A percentile compares a stretch with the other conserved stretches of the same genome.
Evolutionary conservation across 1,284 basidiomycete genomes (phyloP).

Genomic region (Blastosporella zonata): DNA sequence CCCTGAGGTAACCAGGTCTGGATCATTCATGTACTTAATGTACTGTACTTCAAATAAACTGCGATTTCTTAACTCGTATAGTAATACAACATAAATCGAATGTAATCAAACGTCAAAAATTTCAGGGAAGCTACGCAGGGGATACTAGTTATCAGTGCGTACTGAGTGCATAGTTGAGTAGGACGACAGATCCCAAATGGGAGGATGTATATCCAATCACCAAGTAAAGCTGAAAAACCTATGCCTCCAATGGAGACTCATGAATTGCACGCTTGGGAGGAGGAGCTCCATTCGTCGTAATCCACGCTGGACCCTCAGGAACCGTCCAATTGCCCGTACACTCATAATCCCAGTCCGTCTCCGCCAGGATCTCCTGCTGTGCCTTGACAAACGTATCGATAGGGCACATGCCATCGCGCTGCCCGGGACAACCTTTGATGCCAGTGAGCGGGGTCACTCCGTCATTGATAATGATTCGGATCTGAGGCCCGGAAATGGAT

Average conservation of each 20-base stretch:
- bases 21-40: no score
- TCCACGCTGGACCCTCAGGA: conserved; percentile 54
- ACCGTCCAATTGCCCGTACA: conserved; percentile 74
- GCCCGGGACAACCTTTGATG: conserved; percentile 67
- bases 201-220: no score
- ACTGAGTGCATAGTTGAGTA: no score
- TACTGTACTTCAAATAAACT: no score
- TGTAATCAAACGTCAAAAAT: no score
- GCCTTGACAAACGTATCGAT: conserved; percentile 71
- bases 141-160: no score
- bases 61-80: no score
- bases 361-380: conserved; percentile 61
- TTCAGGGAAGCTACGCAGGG: no score
- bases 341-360: conserved; percentile 74
- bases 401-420: conserved; percentile 79
- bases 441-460: conserved; percentile 81
- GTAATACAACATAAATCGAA: no score
- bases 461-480: conserved; percentile 84
- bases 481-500: conserved; percentile 52
- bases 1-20: background rate
- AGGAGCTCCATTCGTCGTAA: conserved; percentile 50
- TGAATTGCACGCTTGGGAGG: conserved; percentile 21
- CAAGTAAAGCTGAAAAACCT: no score
- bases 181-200: no score
- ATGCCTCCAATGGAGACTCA: background rate